Base-by-base conservation (phyloP, 108 stramenopile species). In the Asterionellopsis glacialis region DNA sequence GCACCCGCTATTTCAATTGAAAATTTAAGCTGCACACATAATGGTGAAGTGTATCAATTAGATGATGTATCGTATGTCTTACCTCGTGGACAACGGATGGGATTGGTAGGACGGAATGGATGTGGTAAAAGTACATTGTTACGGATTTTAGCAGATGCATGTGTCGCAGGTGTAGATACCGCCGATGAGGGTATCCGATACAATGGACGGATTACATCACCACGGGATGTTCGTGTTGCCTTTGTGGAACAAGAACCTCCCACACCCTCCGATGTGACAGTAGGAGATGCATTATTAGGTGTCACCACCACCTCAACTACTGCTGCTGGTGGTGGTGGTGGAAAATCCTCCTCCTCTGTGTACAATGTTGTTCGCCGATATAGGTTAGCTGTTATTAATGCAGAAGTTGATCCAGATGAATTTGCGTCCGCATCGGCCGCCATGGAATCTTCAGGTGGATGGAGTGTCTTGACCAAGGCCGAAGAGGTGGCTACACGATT, bases 171-270 rank as follows among this genome's bases (percentile, higher is more conserved):
- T 41, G 53, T 27, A 19, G 61, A 41, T 16, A 63, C 22, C 27
- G 43, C 38, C 5, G 44, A 39, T 7, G 64, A 72, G 22, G 75
- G 66, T 16, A 41, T 79, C 21, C 68, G 75, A 21, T 92, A 84
- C 54, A 75, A 67, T 4, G 90, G 90, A 26, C 28, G 53, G 11
- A 67, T 92, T 3, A 70, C 70, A 50, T 54, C 57, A 23, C 66
- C 83, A 25, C 59, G 68, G 27, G 72, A 72, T 56, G 60, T 82
- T 11, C 41, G 68, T 23, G 79, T 92, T 7, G 80, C 85, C 54
- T 82, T 72, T 61, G 86, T 88, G 0, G 90, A 88, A 45, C 90
- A 92, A 59, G 90, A 92, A 66, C 90, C 90, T 14, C 83, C 82
- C 2, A 69, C 70, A 55, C 71, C 76, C 1, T 51, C 60, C 1